Conservation (phyloP, 257 asterid species). For the Eustoma russellianum region DNA sequence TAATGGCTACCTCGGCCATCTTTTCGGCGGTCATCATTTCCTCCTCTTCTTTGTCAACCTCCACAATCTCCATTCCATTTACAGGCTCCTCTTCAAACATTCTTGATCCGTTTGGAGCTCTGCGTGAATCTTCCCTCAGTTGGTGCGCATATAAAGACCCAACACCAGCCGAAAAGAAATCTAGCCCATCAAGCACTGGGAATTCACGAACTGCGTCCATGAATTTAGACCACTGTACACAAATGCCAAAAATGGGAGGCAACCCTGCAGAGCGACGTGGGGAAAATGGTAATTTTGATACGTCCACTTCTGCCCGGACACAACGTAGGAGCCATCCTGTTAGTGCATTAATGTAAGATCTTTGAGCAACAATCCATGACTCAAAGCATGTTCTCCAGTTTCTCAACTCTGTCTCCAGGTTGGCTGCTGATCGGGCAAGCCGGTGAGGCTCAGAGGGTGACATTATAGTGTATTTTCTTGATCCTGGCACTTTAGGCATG, state of each 20-base stretch:
- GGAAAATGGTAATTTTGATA: conserved; percentile 51
- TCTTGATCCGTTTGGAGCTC: conserved; percentile 39
- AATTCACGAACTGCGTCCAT: conserved; percentile 44
- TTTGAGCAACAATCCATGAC: conserved; percentile 76
- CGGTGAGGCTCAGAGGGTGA: conserved; percentile 75
- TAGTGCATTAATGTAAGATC: conserved; percentile 63
- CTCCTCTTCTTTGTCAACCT: conserved; percentile 42
- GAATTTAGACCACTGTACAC: conserved; percentile 70
- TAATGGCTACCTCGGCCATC: conserved; percentile 74
- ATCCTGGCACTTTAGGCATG: conserved; percentile 40
- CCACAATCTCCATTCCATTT: conserved; percentile 50
- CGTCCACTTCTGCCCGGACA: conserved; percentile 34
- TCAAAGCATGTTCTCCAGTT: conserved; percentile 76
- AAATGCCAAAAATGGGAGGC: conserved; percentile 55
- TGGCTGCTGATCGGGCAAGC: conserved; percentile 74
- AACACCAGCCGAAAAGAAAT: conserved; percentile 74
- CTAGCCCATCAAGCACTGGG: conserved; percentile 77
- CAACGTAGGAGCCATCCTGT: conserved; percentile 78
- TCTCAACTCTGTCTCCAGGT: conserved; percentile 78
- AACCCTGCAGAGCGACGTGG: conserved; percentile 48
- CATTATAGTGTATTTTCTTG: conserved; percentile 59
- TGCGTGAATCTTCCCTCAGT: conserved; percentile 53
- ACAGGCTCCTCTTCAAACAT: conserved; percentile 30
- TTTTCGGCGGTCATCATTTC: conserved; percentile 76
- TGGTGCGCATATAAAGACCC: conserved; percentile 75